These are phyloP conservation scores for Ambrosia trifida DNA, from an alignment of 129 eudicot genomes.

Conservation along the genomic window DNA sequence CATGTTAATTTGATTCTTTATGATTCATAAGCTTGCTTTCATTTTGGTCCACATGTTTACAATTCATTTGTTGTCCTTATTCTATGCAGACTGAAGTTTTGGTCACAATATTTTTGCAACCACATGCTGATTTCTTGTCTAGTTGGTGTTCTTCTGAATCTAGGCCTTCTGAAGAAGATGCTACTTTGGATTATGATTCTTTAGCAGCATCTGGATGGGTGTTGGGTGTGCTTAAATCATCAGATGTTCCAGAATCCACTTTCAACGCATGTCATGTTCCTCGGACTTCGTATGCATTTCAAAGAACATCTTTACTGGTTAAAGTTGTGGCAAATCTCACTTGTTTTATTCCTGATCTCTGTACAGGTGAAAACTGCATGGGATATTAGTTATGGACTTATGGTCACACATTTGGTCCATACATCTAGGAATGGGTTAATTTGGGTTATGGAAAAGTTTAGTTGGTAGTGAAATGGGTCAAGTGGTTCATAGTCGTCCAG, in stretches of 20 bases:
- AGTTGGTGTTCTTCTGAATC: constrained; percentile 94
- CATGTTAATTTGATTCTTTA: constrained; percentile 12
- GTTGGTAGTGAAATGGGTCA: background rate
- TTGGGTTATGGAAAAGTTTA: background rate
- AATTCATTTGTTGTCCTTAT: background rate
- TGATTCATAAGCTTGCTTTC: constrained; percentile 2
- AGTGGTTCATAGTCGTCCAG: background rate
- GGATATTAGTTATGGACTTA: background rate
- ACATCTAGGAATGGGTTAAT: too few species aligned
- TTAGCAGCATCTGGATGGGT: constrained; percentile 62
- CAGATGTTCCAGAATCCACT: constrained; percentile 47
- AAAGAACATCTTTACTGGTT: constrained; percentile 84
- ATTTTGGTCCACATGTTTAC: background rate
- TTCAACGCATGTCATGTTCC: constrained; percentile 58
- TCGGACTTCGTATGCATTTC: constrained; percentile 82
- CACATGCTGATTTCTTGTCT: constrained; percentile 74
- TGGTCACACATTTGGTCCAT: background rate
- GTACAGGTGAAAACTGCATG: constrained; percentile 60
- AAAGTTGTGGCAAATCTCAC: constrained; percentile 97
- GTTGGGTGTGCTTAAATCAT: constrained; percentile 46
- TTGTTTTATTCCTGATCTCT: constrained; percentile 80
- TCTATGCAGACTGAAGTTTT: constrained; percentile 68
- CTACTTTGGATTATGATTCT: constrained; percentile 75
- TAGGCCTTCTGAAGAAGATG: constrained; percentile 73
- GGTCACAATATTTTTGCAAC: constrained; percentile 56